Evolutionary conservation across 129 eudicot genomes (phyloP), one percentile per base, ranked within the genome.

Genomic region (Apium graveolens): DNA sequence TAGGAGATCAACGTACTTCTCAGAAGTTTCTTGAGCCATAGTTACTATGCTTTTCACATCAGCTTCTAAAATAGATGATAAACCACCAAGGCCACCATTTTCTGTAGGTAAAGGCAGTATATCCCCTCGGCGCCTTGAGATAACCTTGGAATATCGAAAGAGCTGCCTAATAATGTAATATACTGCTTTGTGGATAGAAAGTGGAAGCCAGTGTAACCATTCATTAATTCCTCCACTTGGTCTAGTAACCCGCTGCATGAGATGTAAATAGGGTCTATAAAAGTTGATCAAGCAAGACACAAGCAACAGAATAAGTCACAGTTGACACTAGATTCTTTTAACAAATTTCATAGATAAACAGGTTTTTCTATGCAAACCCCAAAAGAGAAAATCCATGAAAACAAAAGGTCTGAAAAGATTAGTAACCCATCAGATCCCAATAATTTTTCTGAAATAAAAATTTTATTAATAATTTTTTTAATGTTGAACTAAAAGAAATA

Each of bases 201-300:
- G 93, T 29, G 98, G 98, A 73, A 94, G 96, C 96, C 98, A 94
- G 73, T 86, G 96, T 73, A 94, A 82, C 86, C 87, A 94, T 46
- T 94, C 98, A 84, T 94, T 91, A 72, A 94, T 81, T 78, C 98
- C 98, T 82, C 98, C 98, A 57, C 87, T 88, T 74, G 98, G 98
- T 76, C 98, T 91, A 41, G 92, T 91, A 74, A 94, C 97, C 60
- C 96, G 93, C 98, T 94, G 88, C 89, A 85, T 65, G 78, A 68
- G 46, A 32, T 78, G 35, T 42, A 76, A 16, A 55, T 13, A 27
- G 11, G 5, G 3, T 6, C 0, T 39, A n/a, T 27, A 69, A 44
- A 32, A 78, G 45, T 46, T 65, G 12, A 70, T 60, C 73, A 38
- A 32, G 45, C 66, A 76, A 80, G 70, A 80, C 84, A 37, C 53